phyloP scores from a whole-genome alignment of 371 early-diverging fungal species.

The Apophysomyces sp. region DNA sequence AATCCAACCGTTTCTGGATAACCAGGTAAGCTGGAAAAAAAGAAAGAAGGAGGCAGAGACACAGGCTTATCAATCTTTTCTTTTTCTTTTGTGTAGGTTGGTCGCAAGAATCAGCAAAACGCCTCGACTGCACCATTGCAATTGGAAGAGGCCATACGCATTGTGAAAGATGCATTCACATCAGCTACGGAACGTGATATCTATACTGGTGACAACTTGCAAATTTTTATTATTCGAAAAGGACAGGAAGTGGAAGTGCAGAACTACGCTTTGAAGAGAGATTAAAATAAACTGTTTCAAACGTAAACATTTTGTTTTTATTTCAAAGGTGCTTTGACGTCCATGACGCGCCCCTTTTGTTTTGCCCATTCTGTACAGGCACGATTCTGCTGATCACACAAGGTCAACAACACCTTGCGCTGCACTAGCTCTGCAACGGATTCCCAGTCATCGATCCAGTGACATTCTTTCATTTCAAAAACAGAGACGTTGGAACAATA shows the following conservation, averaged over 20 bases:
- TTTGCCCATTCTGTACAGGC: conserved; percentile 46
- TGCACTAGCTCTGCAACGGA: conserved; percentile 35
- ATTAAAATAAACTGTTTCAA: conserved; percentile 44
- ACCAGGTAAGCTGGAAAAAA: conserved; percentile 66
- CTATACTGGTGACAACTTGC: conserved; percentile 98
- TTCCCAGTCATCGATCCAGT: conserved; percentile 44
- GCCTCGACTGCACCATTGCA: conserved; percentile 37
- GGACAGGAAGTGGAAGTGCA: conserved; percentile 75
- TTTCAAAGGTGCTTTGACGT: conserved; percentile 42
- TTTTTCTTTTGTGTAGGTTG: conserved; percentile 28
- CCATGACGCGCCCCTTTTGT: conserved; percentile 19
- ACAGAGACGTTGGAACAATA: conserved; percentile 54
- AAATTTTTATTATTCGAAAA: conserved; percentile 88
- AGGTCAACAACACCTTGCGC: conserved; percentile 38
- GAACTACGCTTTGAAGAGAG: conserved; percentile 75
- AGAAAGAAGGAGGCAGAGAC: background rate
- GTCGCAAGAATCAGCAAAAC: conserved; percentile 64
- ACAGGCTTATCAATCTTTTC: background rate
- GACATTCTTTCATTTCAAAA: conserved; percentile 63
- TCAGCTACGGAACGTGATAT: conserved; percentile 99
- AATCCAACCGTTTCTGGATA: conserved; percentile 99
- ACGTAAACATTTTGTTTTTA: conserved; percentile 5
- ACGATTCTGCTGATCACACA: conserved; percentile 46
- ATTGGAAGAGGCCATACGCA: conserved; percentile 69
- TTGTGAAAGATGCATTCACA: conserved; percentile 97